phyloP scores from a whole-genome alignment of 2,329 filamentous ascomycete genomes.

The Sporothrix schenckii region DNA sequence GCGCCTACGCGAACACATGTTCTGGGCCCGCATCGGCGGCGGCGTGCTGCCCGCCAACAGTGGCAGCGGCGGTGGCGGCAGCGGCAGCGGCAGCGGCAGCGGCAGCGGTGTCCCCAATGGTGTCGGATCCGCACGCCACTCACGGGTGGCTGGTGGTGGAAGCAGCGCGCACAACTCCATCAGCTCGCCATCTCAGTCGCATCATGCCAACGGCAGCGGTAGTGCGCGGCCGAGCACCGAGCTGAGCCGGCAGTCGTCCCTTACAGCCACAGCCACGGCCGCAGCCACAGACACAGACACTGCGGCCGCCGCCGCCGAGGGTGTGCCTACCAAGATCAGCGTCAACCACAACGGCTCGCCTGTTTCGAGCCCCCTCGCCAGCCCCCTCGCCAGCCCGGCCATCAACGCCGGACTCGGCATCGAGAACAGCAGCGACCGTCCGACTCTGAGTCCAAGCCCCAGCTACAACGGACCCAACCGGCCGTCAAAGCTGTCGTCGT shows the following conservation, averaged over 20 bases:
- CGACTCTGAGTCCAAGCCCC: background rate
- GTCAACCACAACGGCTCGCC: conserved; percentile 27
- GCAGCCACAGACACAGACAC: too few species aligned
- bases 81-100: too few species aligned
- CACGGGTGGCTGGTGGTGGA: conserved; percentile 21
- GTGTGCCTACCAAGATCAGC: conserved; percentile 10
- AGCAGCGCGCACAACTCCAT: conserved; percentile 25
- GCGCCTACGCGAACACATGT: conserved; percentile 88
- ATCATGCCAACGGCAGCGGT: conserved; percentile 17
- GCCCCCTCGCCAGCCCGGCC: conserved; percentile 26
- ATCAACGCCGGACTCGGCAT: conserved; percentile 12
- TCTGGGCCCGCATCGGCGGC: conserved; percentile 91
- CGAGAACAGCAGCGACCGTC: background rate
- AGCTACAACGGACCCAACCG: conserved; percentile 23
- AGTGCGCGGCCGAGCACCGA: conserved; percentile 14
- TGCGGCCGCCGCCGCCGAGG: background rate
- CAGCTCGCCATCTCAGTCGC: background rate
- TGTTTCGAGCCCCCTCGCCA: conserved; percentile 25
- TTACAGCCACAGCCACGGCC: background rate
- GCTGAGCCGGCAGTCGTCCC: conserved; percentile 14
- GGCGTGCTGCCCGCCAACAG: conserved; percentile 72
- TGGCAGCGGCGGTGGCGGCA: background rate
- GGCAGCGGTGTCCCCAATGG: background rate
- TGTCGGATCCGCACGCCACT: conserved; percentile 19
- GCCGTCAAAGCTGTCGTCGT: conserved; percentile 31